A percentile compares a stretch with the other conserved stretches of the same genome.
Conservation (phyloP, 1,284 basidiomycete genomes). For the Paramarasmius palmivorus region DNA sequence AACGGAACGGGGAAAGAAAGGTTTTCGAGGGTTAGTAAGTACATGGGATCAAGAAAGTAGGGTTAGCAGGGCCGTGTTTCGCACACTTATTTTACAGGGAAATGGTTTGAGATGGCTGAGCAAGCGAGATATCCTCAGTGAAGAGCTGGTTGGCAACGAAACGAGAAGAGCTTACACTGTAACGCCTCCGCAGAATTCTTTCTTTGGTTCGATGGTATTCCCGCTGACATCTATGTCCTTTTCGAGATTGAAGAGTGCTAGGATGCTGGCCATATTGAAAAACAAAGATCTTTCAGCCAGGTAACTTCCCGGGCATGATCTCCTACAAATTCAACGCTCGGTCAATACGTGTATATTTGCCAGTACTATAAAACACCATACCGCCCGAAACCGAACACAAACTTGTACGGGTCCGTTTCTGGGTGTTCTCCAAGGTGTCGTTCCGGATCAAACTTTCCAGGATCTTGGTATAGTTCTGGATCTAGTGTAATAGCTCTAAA, state of each 20-base stretch:
- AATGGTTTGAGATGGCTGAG: no score
- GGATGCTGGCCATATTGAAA: background rate
- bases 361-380: no score
- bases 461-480: constrained; percentile 9
- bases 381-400: constrained; percentile 8
- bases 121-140: no score
- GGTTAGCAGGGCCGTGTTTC: no score
- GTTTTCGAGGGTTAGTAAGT: no score
- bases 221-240: background rate
- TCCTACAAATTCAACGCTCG: background rate
- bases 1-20: no score
- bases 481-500: constrained; percentile 8
- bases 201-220: background rate
- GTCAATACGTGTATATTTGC: no score
- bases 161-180: background rate
- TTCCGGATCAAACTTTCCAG: constrained; percentile 6
- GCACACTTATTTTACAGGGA: no score
- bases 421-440: constrained; percentile 7
- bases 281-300: background rate
- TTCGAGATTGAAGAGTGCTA: background rate
- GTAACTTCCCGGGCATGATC: constrained; percentile 7
- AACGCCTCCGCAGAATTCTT: background rate
- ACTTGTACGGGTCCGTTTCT: constrained; percentile 9
- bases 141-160: background rate
- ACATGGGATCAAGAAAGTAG: no score